A percentile compares a stretch with the other conserved stretches of the same genome.
These are phyloP conservation scores for Blastomyces emzantsi DNA, from an alignment of 2,329 filamentous ascomycete species.

Conservation along the genomic window DNA sequence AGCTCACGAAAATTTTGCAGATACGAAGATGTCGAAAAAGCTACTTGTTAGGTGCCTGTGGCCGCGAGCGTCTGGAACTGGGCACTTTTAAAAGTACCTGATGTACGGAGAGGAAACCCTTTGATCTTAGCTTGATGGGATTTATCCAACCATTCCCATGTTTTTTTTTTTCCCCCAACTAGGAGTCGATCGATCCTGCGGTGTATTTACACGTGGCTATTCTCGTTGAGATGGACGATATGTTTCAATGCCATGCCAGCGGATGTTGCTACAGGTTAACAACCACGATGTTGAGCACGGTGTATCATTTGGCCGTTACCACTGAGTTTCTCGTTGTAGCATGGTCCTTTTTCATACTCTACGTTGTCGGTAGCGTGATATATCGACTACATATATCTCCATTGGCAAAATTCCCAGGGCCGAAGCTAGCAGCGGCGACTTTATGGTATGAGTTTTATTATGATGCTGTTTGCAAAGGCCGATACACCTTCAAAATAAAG, in stretches of 20 bases:
- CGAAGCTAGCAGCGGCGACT: conserved; percentile 21
- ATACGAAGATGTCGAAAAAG: background rate
- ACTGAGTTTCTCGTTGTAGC: background rate
- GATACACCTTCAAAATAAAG: conserved; percentile 25
- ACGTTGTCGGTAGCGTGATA: conserved; percentile 10
- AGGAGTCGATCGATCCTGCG: too few species aligned
- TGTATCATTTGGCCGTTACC: background rate
- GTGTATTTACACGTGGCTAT: background rate
- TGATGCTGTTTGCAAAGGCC: conserved; percentile 20
- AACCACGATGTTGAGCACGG: background rate
- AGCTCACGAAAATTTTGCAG: background rate
- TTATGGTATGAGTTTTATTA: conserved; percentile 24
- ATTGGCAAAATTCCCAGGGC: conserved; percentile 22
- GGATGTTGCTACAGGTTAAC: background rate
- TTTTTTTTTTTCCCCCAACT: too few species aligned
- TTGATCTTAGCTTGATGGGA: background rate
- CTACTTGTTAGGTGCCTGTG: background rate
- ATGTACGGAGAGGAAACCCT: too few species aligned
- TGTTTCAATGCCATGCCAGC: background rate
- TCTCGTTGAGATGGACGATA: background rate
- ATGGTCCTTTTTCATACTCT: background rate
- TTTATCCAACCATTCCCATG: background rate
- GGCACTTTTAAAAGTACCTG: too few species aligned
- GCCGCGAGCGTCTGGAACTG: background rate
- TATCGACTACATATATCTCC: conserved; percentile 23